phyloP scores from a whole-genome alignment of 2,329 filamentous ascomycete genomes.

The Aschersonia sp. region DNA sequence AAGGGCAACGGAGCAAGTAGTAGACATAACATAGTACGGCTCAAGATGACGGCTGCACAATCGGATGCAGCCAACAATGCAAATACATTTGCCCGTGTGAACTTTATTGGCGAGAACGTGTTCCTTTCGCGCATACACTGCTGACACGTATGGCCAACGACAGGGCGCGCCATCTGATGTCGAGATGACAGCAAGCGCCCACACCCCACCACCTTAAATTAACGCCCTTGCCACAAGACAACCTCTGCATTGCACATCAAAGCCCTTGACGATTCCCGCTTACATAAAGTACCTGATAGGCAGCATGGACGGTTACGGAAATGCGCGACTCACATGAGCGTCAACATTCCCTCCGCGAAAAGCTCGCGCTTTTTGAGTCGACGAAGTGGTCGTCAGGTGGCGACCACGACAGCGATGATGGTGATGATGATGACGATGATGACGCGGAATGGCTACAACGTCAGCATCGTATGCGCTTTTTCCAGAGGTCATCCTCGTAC shows the following conservation, averaged over 20 bases:
- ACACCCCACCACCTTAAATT: too few species aligned
- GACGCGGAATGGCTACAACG: slow-evolving; percentile 1
- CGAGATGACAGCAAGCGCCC: too few species aligned
- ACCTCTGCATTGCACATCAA: too few species aligned
- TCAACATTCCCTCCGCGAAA: slow-evolving; percentile 16
- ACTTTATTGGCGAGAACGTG: too few species aligned
- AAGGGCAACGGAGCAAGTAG: neutral
- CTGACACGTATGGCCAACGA: too few species aligned
- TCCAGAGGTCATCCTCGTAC: neutral
- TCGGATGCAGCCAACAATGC: neutral
- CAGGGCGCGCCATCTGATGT: too few species aligned
- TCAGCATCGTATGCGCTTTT: neutral
- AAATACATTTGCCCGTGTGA: too few species aligned
- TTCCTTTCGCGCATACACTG: too few species aligned
- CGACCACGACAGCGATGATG: neutral
- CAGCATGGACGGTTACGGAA: too few species aligned
- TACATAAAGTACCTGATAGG: too few species aligned
- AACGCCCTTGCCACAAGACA: too few species aligned
- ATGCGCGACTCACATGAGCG: neutral
- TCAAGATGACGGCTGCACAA: neutral
- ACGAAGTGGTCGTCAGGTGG: slow-evolving; percentile 14
- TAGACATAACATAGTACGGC: neutral
- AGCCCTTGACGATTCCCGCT: too few species aligned
- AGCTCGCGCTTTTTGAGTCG: slow-evolving; percentile 30
- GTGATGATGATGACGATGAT: neutral